These are phyloP conservation scores for Epithemia pelagica DNA, from an alignment of 108 stramenopile genomes.

Conservation along the genomic window DNA sequence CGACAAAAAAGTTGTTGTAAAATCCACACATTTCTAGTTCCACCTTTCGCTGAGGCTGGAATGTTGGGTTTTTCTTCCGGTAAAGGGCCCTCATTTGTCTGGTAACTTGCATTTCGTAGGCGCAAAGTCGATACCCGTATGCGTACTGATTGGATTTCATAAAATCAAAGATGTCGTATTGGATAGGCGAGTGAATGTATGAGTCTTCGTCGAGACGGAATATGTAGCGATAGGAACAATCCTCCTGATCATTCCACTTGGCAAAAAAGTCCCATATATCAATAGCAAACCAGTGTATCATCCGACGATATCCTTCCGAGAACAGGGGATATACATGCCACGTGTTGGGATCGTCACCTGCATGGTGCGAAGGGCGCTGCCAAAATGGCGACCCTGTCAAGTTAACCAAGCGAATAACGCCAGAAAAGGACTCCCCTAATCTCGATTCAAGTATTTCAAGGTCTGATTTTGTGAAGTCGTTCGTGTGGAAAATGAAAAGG, in stretches of 20 bases:
- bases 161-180: conserved; percentile 67
- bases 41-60: conserved; percentile 22
- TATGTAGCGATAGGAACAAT: conserved; percentile 50
- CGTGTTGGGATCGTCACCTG: conserved; percentile 24
- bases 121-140: conserved; percentile 66
- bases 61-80: conserved; percentile 15
- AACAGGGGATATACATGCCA: conserved; percentile 40
- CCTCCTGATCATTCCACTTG: conserved; percentile 16
- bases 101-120: conserved; percentile 51
- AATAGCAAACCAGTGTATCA: conserved; percentile 78
- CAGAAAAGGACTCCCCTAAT: conserved; percentile 13
- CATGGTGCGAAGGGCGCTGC: conserved; percentile 32
- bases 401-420: conserved; percentile 25
- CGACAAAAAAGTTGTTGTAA: conserved; percentile 79
- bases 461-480: conserved; percentile 30
- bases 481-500: conserved; percentile 46
- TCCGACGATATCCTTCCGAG: conserved; percentile 50
- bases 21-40: conserved; percentile 48
- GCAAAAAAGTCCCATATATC: conserved; percentile 56
- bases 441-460: conserved; percentile 18
- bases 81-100: conserved; percentile 32
- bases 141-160: conserved; percentile 39
- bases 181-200: conserved; percentile 51
- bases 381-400: conserved; percentile 30
- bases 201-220: conserved; percentile 83